Evolutionary conservation across 1,284 basidiomycete genomes (phyloP).

Genomic region (Omphalotus olearius): DNA sequence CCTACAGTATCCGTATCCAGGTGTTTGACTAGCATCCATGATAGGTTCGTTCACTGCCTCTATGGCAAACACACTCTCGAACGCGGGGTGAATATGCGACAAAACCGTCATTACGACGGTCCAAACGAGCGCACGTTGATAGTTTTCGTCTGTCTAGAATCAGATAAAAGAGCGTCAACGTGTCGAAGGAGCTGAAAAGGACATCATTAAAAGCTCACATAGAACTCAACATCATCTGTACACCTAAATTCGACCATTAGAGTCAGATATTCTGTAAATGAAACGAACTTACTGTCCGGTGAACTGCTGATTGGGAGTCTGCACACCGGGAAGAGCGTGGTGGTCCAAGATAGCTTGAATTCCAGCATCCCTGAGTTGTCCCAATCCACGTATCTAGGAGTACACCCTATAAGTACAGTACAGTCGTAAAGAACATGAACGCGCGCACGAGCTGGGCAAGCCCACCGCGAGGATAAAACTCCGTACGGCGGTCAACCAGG

Average conservation of each 20-base stretch:
- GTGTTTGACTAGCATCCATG: conserved; percentile 61
- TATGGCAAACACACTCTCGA: conserved; percentile 63
- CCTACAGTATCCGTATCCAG: conserved; percentile 64
- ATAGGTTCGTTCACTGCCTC: conserved; percentile 76
- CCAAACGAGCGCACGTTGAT: conserved; percentile 72
- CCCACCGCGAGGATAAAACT: conserved; percentile 69
- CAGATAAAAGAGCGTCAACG: conserved; percentile 6
- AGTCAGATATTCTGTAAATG: not conserved
- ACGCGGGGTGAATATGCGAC: conserved; percentile 63
- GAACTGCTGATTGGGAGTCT: conserved; percentile 55
- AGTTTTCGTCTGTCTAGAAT: conserved; percentile 60
- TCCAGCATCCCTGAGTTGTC: conserved; percentile 53
- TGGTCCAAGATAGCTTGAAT: conserved; percentile 71
- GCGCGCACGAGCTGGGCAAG: conserved; percentile 52
- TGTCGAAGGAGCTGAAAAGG: not conserved
- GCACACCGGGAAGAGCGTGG: conserved; percentile 73
- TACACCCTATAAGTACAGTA: not conserved
- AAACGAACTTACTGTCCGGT: conserved; percentile 48
- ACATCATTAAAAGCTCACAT: conserved; percentile 37
- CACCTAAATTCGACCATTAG: conserved; percentile 37
- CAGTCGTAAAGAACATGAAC: not conserved
- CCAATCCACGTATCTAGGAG: conserved; percentile 53
- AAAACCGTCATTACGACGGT: conserved; percentile 72
- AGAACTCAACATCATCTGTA: conserved; percentile 68
- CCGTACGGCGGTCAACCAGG: conserved; percentile 56